phyloP scores from a whole-genome alignment of 331 rosid genomes.

The Rosa hybrid region DNA sequence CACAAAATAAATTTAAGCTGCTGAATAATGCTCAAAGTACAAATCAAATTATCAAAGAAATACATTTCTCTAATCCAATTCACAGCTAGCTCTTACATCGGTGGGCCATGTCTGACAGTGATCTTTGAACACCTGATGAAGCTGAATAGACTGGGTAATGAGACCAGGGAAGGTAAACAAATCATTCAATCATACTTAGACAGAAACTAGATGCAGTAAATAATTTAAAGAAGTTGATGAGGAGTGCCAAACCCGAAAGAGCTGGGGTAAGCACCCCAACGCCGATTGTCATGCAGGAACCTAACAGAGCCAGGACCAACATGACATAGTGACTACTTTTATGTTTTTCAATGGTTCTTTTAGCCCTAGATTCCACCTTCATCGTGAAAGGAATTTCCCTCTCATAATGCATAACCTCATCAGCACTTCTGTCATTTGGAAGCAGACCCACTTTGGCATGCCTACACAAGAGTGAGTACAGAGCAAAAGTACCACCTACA shows the following conservation, averaged over 20 bases:
- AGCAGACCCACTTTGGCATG: conserved; percentile 80
- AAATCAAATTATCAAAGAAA: conserved; percentile 4
- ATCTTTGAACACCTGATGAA: conserved; percentile 63
- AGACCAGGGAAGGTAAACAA: conserved; percentile 9
- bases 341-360: conserved; percentile 64
- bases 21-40: background rate
- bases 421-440: conserved; percentile 59
- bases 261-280: conserved; percentile 83
- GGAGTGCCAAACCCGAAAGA: conserved; percentile 59
- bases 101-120: conserved; percentile 42
- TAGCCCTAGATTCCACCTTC: conserved; percentile 56
- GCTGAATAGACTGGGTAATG: conserved; percentile 61
- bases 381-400: conserved; percentile 31
- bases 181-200: background rate
- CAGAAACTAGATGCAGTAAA: background rate
- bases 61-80: background rate
- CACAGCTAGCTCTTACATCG: conserved; percentile 44
- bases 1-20: conserved; percentile 31
- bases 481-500: conserved; percentile 77
- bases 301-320: conserved; percentile 72
- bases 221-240: background rate
- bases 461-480: conserved; percentile 82
- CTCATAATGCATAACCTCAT: conserved; percentile 48
- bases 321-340: conserved; percentile 59
- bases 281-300: conserved; percentile 76